phyloP scores from a whole-genome alignment of 306 rosid species.

The Spatholobus suberectus region DNA sequence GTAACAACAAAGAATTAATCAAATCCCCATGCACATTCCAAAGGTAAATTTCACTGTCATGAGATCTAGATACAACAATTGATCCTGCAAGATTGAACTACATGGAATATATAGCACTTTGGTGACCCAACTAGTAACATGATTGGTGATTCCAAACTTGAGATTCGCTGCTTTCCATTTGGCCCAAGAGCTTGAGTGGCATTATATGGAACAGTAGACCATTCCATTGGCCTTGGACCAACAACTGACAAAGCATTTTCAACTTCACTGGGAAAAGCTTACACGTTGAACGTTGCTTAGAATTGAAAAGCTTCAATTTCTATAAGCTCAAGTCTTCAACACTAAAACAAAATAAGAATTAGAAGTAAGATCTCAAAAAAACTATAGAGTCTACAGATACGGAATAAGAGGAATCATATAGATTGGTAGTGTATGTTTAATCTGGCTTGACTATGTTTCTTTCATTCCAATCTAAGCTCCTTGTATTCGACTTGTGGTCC shows the following conservation, averaged over 20 bases:
- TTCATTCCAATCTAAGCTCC: too few relatives aligned
- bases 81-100: slow-evolving; percentile 90
- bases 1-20: too few relatives aligned
- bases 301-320: slow-evolving; percentile 35
- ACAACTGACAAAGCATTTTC: slow-evolving; percentile 74
- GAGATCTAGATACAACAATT: slow-evolving; percentile 90
- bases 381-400: neutral
- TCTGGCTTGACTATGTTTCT: too few relatives aligned
- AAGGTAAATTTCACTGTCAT: slow-evolving; percentile 90
- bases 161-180: slow-evolving; percentile 78
- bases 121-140: slow-evolving; percentile 90
- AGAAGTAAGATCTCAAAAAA: slow-evolving; percentile 32
- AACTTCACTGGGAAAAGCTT: slow-evolving; percentile 62
- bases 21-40: slow-evolving; percentile 90
- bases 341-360: slow-evolving; percentile 41
- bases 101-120: slow-evolving; percentile 88
- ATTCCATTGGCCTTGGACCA: slow-evolving; percentile 93
- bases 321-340: slow-evolving; percentile 10
- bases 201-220: slow-evolving; percentile 77
- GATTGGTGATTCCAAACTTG: slow-evolving; percentile 89
- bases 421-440: too few relatives aligned
- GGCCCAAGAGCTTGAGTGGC: slow-evolving; percentile 69
- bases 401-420: neutral
- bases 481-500: too few relatives aligned
- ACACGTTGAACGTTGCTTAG: slow-evolving; percentile 60